Evolutionary conservation across 495 filamentous ascomycete species (phyloP).

Genomic region (Choiromyces venosus): DNA sequence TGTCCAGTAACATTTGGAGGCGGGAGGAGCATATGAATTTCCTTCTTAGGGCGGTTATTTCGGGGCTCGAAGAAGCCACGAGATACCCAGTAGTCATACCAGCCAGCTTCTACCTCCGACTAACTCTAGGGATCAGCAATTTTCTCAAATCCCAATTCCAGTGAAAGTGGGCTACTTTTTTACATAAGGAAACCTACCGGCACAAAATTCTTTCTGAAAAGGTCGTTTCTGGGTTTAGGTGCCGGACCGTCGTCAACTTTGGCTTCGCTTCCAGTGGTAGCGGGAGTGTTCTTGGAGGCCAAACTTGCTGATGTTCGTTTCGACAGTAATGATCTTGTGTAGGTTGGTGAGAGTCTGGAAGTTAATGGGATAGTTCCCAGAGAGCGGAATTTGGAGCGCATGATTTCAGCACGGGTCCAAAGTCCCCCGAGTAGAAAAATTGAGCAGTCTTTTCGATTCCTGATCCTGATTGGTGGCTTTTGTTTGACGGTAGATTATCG

Average conservation of each 20-base stretch:
- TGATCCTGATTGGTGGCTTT: background rate
- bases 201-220: background rate
- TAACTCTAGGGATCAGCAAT: constrained; percentile 1
- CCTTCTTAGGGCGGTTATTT: constrained; percentile 1
- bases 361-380: background rate
- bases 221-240: background rate
- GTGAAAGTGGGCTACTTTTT: background rate
- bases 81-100: constrained; percentile 41
- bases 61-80: constrained; percentile 36
- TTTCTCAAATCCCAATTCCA: background rate
- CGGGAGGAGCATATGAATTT: constrained; percentile 47
- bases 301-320: constrained; percentile 22
- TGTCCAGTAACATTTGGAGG: constrained; percentile 74
- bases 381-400: background rate
- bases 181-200: background rate
- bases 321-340: constrained; percentile 5
- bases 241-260: background rate
- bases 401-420: background rate
- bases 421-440: background rate
- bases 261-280: background rate
- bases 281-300: background rate
- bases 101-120: constrained; percentile 33
- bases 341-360: background rate
- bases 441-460: background rate
- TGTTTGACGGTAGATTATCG: background rate